Evolutionary conservation across 371 early-diverging fungal species (phyloP).

Genomic region (Phascolomyces articulosus): DNA sequence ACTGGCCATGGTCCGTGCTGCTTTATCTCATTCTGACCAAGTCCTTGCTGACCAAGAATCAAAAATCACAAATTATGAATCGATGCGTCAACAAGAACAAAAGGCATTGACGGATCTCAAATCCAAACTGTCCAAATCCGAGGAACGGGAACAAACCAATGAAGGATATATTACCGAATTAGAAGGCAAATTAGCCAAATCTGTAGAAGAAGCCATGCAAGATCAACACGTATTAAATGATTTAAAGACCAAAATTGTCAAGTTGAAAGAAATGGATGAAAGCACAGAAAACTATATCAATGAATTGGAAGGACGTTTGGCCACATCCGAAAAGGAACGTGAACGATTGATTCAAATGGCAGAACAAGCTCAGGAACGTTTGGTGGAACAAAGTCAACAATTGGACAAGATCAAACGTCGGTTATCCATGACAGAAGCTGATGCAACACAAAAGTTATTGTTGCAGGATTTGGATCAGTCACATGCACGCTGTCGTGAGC

Average conservation of each 20-base stretch:
- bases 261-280: conserved; percentile 44
- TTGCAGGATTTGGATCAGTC: conserved; percentile 20
- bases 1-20: conserved; percentile 57
- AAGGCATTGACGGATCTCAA: conserved; percentile 26
- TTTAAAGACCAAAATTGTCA: conserved; percentile 37
- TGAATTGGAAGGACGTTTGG: conserved; percentile 41
- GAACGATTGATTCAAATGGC: not conserved
- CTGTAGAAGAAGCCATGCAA: conserved; percentile 28
- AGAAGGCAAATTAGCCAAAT: conserved; percentile 41
- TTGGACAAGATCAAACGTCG: conserved; percentile 14
- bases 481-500: conserved; percentile 15
- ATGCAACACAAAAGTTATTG: conserved; percentile 9
- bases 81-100: conserved; percentile 23
- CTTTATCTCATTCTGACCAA: conserved; percentile 49
- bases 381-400: conserved; percentile 17
- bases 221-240: conserved; percentile 39
- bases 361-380: conserved; percentile 16
- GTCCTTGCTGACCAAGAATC: conserved; percentile 52
- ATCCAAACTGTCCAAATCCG: conserved; percentile 19
- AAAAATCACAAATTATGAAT: conserved; percentile 39
- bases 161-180: conserved; percentile 47
- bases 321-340: conserved; percentile 14
- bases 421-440: conserved; percentile 7
- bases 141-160: conserved; percentile 38
- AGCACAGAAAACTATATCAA: conserved; percentile 52